A percentile compares a stretch with the other conserved stretches of the same genome.
phyloP scores from a whole-genome alignment of 2,329 filamentous ascomycete genomes.

The Kalaharituber pfeilii region DNA sequence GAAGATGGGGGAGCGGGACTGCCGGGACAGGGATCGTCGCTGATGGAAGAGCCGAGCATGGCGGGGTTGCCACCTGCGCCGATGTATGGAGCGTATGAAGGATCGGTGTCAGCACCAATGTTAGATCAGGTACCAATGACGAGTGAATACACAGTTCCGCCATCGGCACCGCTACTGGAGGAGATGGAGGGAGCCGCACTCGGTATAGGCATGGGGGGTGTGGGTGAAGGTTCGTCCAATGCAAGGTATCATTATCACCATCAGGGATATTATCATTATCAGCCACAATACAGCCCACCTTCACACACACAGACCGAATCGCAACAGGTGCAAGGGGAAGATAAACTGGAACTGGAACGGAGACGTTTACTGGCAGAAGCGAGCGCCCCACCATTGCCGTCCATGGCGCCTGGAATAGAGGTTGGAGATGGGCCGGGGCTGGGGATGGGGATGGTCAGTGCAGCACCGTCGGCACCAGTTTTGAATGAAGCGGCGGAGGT shows the following conservation, averaged over 20 bases:
- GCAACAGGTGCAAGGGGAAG: conserved; percentile 34
- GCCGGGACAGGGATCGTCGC: too few species aligned
- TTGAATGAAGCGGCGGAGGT: background rate
- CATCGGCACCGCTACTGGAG: conserved; percentile 33
- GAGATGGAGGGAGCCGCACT: conserved; percentile 25
- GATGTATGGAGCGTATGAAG: too few species aligned
- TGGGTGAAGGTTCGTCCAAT: background rate
- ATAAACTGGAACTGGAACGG: conserved; percentile 63
- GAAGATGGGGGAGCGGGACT: too few species aligned
- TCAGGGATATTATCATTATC: too few species aligned
- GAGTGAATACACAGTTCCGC: too few species aligned
- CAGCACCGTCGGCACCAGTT: too few species aligned
- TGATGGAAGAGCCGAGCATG: background rate
- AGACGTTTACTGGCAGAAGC: conserved; percentile 45
- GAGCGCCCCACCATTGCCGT: conserved; percentile 39
- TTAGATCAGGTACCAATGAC: too few species aligned
- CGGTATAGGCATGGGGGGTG: background rate
- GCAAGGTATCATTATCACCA: background rate
- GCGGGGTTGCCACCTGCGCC: background rate
- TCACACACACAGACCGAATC: background rate
- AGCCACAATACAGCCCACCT: background rate
- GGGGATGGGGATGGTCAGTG: too few species aligned
- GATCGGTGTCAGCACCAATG: too few species aligned
- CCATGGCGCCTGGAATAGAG: too few species aligned
- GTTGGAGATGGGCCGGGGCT: too few species aligned